These are phyloP conservation scores for Strigomonas galati DNA, from an alignment of 208 protist species.

Conservation along the genomic window DNA sequence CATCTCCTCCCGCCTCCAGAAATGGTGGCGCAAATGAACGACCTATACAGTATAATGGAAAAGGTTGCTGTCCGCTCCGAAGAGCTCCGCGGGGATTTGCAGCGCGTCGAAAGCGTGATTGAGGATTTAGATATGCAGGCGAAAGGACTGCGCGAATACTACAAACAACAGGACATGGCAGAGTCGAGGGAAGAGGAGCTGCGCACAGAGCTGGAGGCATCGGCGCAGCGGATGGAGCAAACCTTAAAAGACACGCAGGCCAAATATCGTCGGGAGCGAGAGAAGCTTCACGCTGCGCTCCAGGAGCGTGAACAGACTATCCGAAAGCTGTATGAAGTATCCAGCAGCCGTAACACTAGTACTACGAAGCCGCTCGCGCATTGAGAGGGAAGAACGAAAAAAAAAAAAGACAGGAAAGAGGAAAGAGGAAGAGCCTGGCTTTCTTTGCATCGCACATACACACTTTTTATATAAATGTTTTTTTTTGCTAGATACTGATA, in stretches of 20 bases:
- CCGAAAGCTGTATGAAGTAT: slow-evolving; percentile 41
- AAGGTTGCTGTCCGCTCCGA: slow-evolving; percentile 62
- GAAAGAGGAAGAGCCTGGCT: neutral
- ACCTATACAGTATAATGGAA: slow-evolving; percentile 81
- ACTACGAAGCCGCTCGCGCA: neutral
- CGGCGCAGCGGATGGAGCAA: slow-evolving; percentile 35
- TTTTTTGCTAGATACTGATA: slow-evolving; percentile 1
- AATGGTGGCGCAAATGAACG: slow-evolving; percentile 82
- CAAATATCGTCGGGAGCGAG: slow-evolving; percentile 38
- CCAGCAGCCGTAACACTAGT: neutral
- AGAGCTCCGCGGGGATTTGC: slow-evolving; percentile 54
- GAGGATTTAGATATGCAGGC: slow-evolving; percentile 60
- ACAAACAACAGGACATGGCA: slow-evolving; percentile 28
- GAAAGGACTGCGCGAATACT: slow-evolving; percentile 59
- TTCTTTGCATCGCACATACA: neutral
- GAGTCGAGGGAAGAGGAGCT: slow-evolving; percentile 54
- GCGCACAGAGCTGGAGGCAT: slow-evolving; percentile 48
- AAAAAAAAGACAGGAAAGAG: neutral
- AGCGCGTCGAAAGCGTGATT: slow-evolving; percentile 39
- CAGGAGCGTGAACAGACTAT: slow-evolving; percentile 71
- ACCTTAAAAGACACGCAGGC: slow-evolving; percentile 35
- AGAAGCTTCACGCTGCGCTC: slow-evolving; percentile 46
- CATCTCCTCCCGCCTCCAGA: slow-evolving; percentile 77
- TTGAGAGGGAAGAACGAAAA: neutral
- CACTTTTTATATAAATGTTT: neutral